Evolutionary conservation across 2,329 filamentous ascomycete species (phyloP), one percentile per base, ranked within the genome.

Genomic region (Sarocladium strictum): DNA sequence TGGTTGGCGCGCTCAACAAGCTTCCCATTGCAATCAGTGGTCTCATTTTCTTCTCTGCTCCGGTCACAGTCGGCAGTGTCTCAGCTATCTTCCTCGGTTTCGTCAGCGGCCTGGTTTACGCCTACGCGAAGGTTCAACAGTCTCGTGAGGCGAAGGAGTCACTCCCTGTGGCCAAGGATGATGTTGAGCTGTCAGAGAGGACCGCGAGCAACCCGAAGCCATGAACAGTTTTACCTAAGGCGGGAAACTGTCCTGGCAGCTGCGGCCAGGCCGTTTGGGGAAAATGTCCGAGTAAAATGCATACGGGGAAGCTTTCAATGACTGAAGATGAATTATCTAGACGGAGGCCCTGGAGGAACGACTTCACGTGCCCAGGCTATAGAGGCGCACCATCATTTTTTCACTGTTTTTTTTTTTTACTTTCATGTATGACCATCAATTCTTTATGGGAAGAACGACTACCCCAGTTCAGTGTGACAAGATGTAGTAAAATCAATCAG

Each of bases 1-100:
- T 99, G 93, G 94, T 97, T 55, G 94, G 94, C 58, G 90, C 93
- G 17, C 79, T 99, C 65, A 99, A 99, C 81, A 99, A 99, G 79
- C 85, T 99, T 29, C 94, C 94, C 40, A 92, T 99, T 63, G 94
- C 94, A 54, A 71, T 99, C 61, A 93, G 87, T 59, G 94, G 94
- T 26, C 81, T 99, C 38, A 73, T 99, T 64, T 99, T 99, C 80
- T 99, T 99, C 73, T 84, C 94, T 58, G 92, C 92, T 0, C 92
- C 94, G 0, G 88, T 96, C 63, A 97, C 94, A 0, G 81, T 97
- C 58, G 91, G 90, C 63, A 94, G 90, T 66, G 89, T 96, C 11
- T 90, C 90, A 21, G 94, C 94, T 63, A 97, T 99, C 65, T 78
- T 85, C 58, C 80, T 99, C 56, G 94, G 93, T 33, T 97, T 97